Evolutionary conservation across 768 basidiomycete species (phyloP).

Genomic region (Lactarius sp.): DNA sequence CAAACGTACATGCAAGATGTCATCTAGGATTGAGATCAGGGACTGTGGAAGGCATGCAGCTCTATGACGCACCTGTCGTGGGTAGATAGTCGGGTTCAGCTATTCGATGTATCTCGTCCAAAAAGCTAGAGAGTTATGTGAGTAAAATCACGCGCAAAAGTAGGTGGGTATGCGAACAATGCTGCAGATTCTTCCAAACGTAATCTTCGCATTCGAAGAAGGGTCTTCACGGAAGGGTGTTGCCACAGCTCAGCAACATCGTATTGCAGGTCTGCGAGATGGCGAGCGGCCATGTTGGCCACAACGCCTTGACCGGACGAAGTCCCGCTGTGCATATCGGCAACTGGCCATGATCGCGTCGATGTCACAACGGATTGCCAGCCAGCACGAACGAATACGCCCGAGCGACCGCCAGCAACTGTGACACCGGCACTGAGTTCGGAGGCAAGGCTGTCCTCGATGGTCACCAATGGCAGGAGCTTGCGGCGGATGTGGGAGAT

Average conservation of each 20-base stretch:
- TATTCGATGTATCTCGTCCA: constrained; percentile 61
- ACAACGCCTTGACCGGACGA: constrained; percentile 35
- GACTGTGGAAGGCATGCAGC: neutral
- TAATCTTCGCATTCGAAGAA: constrained; percentile 54
- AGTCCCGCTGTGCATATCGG: constrained; percentile 33
- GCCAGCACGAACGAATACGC: constrained; percentile 64
- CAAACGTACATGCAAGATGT: constrained; percentile 72
- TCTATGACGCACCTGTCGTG: constrained; percentile 47
- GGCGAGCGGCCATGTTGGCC: constrained; percentile 51
- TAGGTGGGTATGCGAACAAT: constrained; percentile 49
- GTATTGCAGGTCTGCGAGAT: constrained; percentile 43
- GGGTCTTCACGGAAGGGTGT: constrained; percentile 57
- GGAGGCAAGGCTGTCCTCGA: constrained; percentile 63
- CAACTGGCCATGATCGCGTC: constrained; percentile 41
- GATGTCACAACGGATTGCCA: constrained; percentile 60
- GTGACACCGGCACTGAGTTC: constrained; percentile 64
- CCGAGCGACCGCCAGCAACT: constrained; percentile 53
- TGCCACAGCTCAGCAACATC: constrained; percentile 64
- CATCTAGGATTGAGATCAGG: constrained; percentile 42
- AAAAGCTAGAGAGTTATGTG: constrained; percentile 46
- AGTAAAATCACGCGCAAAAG: constrained; percentile 8
- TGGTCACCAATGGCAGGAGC: constrained; percentile 58
- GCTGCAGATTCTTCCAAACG: constrained; percentile 70
- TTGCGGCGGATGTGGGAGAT: constrained; percentile 49
- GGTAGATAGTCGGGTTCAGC: constrained; percentile 66